phyloP scores from a whole-genome alignment of 352 stramenopile genomes.

The Globisporangium solare region DNA sequence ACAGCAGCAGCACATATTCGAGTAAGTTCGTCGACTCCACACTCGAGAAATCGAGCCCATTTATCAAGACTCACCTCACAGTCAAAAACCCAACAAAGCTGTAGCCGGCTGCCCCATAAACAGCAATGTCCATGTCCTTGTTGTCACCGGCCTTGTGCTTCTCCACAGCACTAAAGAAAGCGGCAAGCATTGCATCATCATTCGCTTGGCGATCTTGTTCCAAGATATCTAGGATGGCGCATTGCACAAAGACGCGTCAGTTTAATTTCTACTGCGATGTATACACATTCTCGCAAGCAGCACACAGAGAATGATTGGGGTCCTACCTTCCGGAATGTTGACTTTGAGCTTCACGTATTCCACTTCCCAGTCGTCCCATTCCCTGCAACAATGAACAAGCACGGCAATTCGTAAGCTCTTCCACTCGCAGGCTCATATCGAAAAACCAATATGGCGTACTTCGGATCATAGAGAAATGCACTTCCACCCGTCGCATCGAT shows the following conservation, averaged over 20 bases:
- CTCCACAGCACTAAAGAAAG: constrained; percentile 55
- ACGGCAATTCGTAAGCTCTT: constrained; percentile 1
- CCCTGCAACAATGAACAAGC: constrained; percentile 24
- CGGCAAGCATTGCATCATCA: constrained; percentile 49
- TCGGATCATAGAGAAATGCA: constrained; percentile 66
- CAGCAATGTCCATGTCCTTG: constrained; percentile 76
- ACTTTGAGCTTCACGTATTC: constrained; percentile 69
- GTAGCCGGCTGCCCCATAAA: constrained; percentile 59
- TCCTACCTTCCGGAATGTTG: constrained; percentile 31
- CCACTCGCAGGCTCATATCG: neutral
- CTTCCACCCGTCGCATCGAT: constrained; percentile 74
- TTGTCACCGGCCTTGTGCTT: constrained; percentile 54
- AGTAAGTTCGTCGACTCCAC: neutral
- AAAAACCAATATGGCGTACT: constrained; percentile 30
- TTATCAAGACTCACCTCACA: constrained; percentile 37
- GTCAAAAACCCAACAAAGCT: constrained; percentile 75
- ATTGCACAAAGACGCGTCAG: neutral
- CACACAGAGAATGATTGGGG: neutral
- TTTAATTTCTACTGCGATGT: neutral
- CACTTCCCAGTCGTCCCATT: constrained; percentile 88
- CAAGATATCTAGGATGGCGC: constrained; percentile 16
- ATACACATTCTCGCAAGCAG: neutral
- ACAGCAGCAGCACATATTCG: constrained; percentile 3
- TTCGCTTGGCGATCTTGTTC: constrained; percentile 29
- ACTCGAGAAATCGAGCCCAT: neutral